Conservation (phyloP, 2,329 filamentous ascomycete species). For the Xylaria sp. region DNA sequence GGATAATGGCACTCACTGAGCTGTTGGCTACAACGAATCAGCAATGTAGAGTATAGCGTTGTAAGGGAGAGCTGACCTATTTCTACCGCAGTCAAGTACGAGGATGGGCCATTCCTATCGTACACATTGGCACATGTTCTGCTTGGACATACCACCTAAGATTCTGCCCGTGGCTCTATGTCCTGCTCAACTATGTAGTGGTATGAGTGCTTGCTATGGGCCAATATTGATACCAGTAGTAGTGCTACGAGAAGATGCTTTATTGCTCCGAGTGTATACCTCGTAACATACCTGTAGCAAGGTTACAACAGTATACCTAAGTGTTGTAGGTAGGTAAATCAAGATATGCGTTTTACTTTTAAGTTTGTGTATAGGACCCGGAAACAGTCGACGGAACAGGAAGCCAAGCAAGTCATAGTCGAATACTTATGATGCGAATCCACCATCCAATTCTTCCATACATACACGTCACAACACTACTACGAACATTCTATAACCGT, state of each 20-base stretch:
- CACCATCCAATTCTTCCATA: slow-evolving; percentile 12
- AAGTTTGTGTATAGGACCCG: not conserved
- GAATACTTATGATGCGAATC: not conserved
- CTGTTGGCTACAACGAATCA: not conserved
- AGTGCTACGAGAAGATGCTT: no score
- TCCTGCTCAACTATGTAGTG: no score
- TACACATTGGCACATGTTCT: no score
- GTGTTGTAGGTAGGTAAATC: not conserved
- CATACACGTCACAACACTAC: slow-evolving; percentile 5
- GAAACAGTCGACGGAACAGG: not conserved
- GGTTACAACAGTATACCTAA: no score
- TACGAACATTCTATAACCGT: slow-evolving; percentile 21
- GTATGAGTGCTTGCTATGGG: no score
- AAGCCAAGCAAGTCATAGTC: not conserved
- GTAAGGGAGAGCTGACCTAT: slow-evolving; percentile 9
- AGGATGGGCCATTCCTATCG: not conserved
- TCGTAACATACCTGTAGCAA: no score
- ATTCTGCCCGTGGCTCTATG: no score
- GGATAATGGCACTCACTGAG: slow-evolving; percentile 36
- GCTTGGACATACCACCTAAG: no score
- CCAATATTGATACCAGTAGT: no score
- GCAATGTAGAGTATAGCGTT: not conserved
- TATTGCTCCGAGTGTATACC: no score
- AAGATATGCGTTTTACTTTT: not conserved
- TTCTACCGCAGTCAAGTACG: not conserved